These are phyloP conservation scores for Vitis hybrid DNA, from an alignment of 177 flowering plant genomes.

Conservation along the genomic window DNA sequence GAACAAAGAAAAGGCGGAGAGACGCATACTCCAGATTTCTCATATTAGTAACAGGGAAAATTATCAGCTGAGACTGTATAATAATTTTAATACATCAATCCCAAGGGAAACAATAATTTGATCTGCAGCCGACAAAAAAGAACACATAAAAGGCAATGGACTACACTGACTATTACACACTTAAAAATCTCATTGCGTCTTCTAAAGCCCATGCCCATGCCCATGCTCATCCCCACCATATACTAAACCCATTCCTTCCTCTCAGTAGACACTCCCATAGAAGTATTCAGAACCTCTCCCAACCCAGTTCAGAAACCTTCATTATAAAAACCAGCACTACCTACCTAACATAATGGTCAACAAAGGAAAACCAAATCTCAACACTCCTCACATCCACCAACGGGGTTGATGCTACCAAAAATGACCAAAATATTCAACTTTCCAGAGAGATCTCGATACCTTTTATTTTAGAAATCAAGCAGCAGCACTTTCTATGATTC, in stretches of 20 bases:
- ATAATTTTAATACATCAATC: conserved; percentile 1
- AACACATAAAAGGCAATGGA: not conserved
- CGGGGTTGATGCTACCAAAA: conserved; percentile 3
- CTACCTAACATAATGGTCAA: not conserved
- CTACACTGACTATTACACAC: not conserved
- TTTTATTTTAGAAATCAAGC: not conserved
- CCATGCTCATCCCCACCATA: not conserved
- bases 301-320: conserved; percentile 9
- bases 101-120: not conserved
- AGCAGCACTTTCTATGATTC: not conserved
- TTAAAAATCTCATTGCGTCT: not conserved
- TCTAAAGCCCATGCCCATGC: too few species aligned
- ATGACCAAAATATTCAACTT: not conserved
- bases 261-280: not conserved
- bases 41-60: not conserved
- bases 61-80: not conserved
- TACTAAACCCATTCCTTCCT: not conserved
- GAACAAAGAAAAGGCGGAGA: not conserved
- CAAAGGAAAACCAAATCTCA: conserved; percentile 1
- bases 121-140: not conserved
- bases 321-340: conserved; percentile 5
- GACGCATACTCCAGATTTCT: not conserved
- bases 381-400: not conserved
- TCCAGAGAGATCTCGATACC: not conserved
- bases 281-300: conserved; percentile 5